Evolutionary conservation across 1,139 yeast species (phyloP).

Genomic region (Candida sanyaensis): DNA sequence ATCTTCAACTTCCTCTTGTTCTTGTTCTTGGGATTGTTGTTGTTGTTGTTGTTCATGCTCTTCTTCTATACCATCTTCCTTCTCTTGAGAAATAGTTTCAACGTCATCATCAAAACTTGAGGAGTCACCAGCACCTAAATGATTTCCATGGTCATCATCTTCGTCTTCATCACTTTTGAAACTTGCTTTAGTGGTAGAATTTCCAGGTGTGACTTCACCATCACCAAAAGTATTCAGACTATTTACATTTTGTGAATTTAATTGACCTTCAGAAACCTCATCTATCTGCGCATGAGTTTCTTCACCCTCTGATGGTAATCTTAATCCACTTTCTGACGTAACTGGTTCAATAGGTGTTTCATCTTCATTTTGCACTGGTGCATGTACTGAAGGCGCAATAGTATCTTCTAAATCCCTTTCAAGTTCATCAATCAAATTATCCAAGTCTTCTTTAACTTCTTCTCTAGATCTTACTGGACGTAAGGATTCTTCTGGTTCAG

Average conservation of each 20-base stretch:
- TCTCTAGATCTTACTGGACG: neutral
- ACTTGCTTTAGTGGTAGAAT: slow-evolving; percentile 29
- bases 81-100: slow-evolving; percentile 35
- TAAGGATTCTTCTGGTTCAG: neutral
- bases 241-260: neutral
- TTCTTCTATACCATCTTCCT: slow-evolving; percentile 15
- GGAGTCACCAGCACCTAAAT: slow-evolving; percentile 12
- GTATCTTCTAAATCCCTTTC: neutral
- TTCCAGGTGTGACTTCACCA: slow-evolving; percentile 41
- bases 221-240: slow-evolving; percentile 18
- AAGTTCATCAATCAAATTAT: neutral
- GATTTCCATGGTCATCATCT: slow-evolving; percentile 15
- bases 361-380: neutral
- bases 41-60: neutral
- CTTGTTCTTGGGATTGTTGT: neutral
- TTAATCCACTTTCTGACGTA: neutral
- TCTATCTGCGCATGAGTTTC: no score
- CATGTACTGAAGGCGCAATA: neutral
- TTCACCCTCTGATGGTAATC: neutral
- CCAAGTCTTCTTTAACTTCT: neutral
- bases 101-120: slow-evolving; percentile 36
- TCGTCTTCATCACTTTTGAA: slow-evolving; percentile 33
- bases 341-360: neutral
- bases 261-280: neutral
- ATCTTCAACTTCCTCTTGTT: no score